Conservation (phyloP, 2,329 filamentous ascomycete genomes). For the Byssochlamys sp. region DNA sequence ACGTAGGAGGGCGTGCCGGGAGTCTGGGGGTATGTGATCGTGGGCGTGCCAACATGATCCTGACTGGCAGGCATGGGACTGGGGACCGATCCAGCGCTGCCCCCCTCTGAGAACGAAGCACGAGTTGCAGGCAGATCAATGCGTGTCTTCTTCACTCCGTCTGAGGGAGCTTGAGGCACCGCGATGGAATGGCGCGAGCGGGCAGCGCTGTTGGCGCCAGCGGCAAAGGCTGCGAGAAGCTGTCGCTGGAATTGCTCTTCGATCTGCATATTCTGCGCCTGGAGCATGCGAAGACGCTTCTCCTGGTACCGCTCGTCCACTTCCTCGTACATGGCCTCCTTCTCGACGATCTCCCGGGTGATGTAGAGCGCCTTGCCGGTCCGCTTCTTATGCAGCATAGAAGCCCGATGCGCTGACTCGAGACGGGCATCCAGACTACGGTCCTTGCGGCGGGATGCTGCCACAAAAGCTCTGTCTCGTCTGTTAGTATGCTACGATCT, state of each 20-base stretch:
- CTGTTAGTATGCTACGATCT: conserved; percentile 9
- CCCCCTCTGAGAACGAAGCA: conserved; percentile 17
- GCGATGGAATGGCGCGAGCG: conserved; percentile 4
- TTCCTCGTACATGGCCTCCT: conserved; percentile 94
- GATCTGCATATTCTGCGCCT: conserved; percentile 28
- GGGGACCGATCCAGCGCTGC: conserved; percentile 13
- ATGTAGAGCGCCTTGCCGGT: conserved; percentile 75
- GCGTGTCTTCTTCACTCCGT: conserved; percentile 26
- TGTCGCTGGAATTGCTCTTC: conserved; percentile 29
- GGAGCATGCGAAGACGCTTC: conserved; percentile 30
- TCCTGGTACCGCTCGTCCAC: conserved; percentile 63
- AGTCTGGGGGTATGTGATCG: conserved; percentile 13
- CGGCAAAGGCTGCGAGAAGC: conserved; percentile 25
- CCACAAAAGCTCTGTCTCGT: conserved; percentile 66
- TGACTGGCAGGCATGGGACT: conserved; percentile 17
- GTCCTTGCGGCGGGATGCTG: conserved; percentile 77
- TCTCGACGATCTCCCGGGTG: conserved; percentile 74
- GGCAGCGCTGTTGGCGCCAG: conserved; percentile 11
- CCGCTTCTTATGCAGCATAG: conserved; percentile 79
- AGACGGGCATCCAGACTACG: conserved; percentile 78
- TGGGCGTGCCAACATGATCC: conserved; percentile 18
- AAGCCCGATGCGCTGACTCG: conserved; percentile 76
- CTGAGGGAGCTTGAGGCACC: conserved; percentile 16
- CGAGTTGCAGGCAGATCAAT: conserved; percentile 23
- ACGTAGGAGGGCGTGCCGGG: conserved; percentile 16